These are phyloP conservation scores for Juglanconis juglandina DNA, from an alignment of 2,329 filamentous ascomycete genomes.

Conservation along the genomic window DNA sequence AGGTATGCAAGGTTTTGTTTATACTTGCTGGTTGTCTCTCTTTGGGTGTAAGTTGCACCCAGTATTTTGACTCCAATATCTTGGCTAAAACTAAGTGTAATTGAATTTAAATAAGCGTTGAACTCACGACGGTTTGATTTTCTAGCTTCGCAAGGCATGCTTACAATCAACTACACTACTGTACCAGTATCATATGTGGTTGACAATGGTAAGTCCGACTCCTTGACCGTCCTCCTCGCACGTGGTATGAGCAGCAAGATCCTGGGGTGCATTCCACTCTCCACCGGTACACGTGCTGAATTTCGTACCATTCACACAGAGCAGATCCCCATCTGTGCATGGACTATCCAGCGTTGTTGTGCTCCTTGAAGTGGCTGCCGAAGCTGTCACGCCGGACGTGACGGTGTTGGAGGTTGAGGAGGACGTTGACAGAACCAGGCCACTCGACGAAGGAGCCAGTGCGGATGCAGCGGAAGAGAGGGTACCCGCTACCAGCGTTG, in stretches of 20 bases:
- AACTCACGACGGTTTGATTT: too few species aligned
- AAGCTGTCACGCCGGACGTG: not conserved
- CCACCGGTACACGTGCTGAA: conserved; percentile 16
- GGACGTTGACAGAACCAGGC: not conserved
- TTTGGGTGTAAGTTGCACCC: too few species aligned
- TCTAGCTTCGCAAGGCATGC: too few species aligned
- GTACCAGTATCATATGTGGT: not conserved
- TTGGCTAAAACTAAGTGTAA: too few species aligned
- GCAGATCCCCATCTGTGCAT: conserved; percentile 11
- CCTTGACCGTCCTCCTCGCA: conserved; percentile 9
- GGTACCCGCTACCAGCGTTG: not conserved
- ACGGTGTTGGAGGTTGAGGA: not conserved
- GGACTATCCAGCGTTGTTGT: not conserved
- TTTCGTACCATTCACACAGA: conserved; percentile 9
- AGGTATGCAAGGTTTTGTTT: too few species aligned
- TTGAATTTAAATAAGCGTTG: too few species aligned
- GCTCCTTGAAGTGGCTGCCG: not conserved
- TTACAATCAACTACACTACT: too few species aligned
- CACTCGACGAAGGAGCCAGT: not conserved
- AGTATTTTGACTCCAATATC: too few species aligned
- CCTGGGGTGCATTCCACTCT: conserved; percentile 9
- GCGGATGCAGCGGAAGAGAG: too few species aligned
- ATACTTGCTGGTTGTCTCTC: too few species aligned
- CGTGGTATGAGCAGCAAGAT: conserved; percentile 1
- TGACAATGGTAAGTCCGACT: conserved; percentile 3